Conservation (phyloP, 352 stramenopile genomes). For the Phytophthora capsici region DNA sequence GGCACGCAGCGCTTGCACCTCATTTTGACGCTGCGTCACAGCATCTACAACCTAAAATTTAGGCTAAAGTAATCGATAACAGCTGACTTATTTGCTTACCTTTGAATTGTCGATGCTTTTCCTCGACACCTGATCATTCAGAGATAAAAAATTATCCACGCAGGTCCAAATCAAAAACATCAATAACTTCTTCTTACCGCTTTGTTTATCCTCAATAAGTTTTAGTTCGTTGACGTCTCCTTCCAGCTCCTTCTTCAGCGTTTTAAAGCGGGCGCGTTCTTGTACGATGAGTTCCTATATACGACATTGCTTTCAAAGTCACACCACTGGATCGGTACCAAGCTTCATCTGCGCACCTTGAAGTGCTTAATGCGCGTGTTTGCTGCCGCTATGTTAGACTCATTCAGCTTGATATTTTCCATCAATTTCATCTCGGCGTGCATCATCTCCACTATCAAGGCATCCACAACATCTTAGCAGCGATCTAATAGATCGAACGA, state of each 20-base stretch:
- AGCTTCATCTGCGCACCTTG: slow-evolving; percentile 43
- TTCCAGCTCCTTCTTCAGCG: slow-evolving; percentile 34
- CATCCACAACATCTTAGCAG: background rate
- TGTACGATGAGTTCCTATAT: slow-evolving; percentile 47
- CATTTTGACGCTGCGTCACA: slow-evolving; percentile 38
- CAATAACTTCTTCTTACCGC: slow-evolving; percentile 26
- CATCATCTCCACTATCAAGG: slow-evolving; percentile 78
- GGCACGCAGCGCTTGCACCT: slow-evolving; percentile 36
- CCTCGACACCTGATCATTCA: slow-evolving; percentile 41
- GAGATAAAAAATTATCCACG: slow-evolving; percentile 4
- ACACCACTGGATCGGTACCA: background rate
- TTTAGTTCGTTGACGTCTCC: slow-evolving; percentile 41
- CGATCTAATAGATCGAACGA: background rate
- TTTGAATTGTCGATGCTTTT: slow-evolving; percentile 48
- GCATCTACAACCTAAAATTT: slow-evolving; percentile 35
- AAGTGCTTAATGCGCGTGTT: slow-evolving; percentile 58
- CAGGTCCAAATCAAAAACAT: background rate
- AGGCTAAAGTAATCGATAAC: background rate
- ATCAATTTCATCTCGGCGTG: slow-evolving; percentile 76
- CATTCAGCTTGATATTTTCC: slow-evolving; percentile 70
- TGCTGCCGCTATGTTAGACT: slow-evolving; percentile 52
- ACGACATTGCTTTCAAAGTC: background rate
- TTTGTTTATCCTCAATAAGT: slow-evolving; percentile 51
- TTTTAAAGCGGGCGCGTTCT: slow-evolving; percentile 50
- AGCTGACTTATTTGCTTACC: slow-evolving; percentile 19